Base-by-base conservation (phyloP, 306 rosid species). In the Lathyrus aphaca region DNA sequence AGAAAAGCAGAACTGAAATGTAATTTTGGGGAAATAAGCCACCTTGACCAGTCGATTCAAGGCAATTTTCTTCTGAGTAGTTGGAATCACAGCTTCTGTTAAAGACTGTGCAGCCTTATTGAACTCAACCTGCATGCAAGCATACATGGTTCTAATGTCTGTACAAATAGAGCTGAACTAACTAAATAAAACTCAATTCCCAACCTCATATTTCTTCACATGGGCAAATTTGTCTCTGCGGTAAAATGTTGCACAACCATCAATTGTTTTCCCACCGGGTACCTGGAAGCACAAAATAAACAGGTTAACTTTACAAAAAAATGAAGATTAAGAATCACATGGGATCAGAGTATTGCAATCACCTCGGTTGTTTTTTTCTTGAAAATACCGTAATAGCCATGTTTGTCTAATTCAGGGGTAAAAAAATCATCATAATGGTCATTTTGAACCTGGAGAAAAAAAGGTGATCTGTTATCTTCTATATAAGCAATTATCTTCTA, bases 191-290 rank as follows among this genome's bases (percentile, higher is more conserved):
- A 73, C 55, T 56, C 42, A 73, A 25, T 72, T 72, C 78, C 85
- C 48, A 53, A 90, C 99, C 99, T 94, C 99, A 43, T 94, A 94
- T 94, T 94, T 94, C 75, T 94, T 94, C 62, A 94, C 95, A 69
- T 88, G 97, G 1, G 92, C 79, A 76, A 95, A 95, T 87, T 95
- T 91, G 77, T 95, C 99, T 83, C 96, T 82, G 39, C 97, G 99
- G 81, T 87, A 95, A 86, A 95, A 95, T 64, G 99, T 95, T 29
- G 99, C 99, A 86, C 99, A 95, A 27, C 99, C 97, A 46, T 95
- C 99, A 75, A 95, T 85, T 45, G 85, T 84, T 35, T 82, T 89
- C 66, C 86, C 88, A 60, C 39, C 79, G 58, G 74, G 83, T 71
- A 91, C 86, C 99, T 95, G 85, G 29, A 56, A 82, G 49, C 14